phyloP scores from a whole-genome alignment of 1,284 basidiomycete species.

The Marasmius sp. region DNA sequence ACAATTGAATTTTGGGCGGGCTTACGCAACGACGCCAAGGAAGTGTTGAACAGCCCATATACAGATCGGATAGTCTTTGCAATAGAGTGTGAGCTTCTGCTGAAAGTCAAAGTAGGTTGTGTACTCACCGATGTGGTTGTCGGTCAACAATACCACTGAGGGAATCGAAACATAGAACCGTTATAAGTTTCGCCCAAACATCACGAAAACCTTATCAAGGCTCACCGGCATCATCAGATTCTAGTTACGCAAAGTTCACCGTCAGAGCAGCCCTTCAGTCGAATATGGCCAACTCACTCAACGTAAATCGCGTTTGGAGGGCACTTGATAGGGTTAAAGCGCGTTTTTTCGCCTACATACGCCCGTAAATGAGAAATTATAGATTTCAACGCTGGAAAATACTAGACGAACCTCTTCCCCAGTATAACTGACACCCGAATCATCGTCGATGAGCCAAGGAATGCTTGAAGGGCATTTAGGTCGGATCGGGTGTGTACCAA shows the following conservation, averaged over 20 bases:
- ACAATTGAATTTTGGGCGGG: neutral
- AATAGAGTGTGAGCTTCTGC: neutral
- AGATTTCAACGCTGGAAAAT: neutral
- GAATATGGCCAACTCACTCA: neutral
- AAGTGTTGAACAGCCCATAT: slow-evolving; percentile 10
- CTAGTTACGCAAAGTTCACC: neutral
- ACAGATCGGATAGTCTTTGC: slow-evolving; percentile 5
- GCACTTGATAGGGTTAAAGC: neutral
- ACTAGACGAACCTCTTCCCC: neutral
- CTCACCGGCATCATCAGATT: neutral
- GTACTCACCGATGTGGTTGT: neutral
- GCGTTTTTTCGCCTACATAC: neutral
- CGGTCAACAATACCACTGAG: neutral
- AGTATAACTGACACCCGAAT: neutral
- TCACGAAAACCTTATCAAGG: neutral
- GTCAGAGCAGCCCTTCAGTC: neutral
- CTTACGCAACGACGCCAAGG: slow-evolving; percentile 5
- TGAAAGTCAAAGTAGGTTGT: neutral
- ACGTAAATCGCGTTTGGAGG: neutral
- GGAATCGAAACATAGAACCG: neutral
- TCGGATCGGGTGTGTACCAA: neutral
- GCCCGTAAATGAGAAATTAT: too few species aligned
- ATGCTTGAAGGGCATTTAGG: neutral
- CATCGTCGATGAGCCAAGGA: slow-evolving; percentile 3
- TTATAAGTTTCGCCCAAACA: neutral